Evolutionary conservation across 768 basidiomycete species (phyloP).

Genomic region (Naganishia vaughanmartiniae): DNA sequence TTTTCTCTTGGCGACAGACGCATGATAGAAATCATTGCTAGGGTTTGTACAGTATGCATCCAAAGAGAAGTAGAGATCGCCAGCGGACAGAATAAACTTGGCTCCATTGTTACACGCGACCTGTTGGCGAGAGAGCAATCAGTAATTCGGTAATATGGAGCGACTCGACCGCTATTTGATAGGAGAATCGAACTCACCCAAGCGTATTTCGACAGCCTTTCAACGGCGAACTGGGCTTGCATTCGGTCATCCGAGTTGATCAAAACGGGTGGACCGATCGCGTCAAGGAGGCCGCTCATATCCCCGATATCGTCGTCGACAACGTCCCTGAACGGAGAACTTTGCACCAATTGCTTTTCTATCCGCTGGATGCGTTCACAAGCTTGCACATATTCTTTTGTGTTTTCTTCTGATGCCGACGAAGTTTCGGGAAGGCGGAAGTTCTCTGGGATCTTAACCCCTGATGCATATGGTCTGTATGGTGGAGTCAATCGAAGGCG

Average conservation of each 20-base stretch:
- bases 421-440: background rate
- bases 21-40: background rate
- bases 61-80: background rate
- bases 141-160: too few species aligned
- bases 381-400: background rate
- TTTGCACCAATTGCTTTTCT: background rate
- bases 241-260: background rate
- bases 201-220: conserved; percentile 3
- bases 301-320: too few species aligned
- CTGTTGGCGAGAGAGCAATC: background rate
- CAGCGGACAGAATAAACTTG: background rate
- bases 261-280: background rate
- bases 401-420: background rate
- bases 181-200: background rate
- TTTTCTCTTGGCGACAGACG: conserved; percentile 1
- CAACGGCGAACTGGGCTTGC: background rate
- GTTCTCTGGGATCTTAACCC: background rate
- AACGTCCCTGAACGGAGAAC: background rate
- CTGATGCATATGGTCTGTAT: background rate
- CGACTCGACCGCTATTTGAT: background rate
- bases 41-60: background rate
- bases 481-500: background rate
- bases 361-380: background rate
- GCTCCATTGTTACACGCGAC: background rate
- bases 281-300: background rate